Percentiles rank a stretch among this genome's conserved stretches.
phyloP scores from a whole-genome alignment of 768 basidiomycete genomes.

The Floccularia luteovirens region DNA sequence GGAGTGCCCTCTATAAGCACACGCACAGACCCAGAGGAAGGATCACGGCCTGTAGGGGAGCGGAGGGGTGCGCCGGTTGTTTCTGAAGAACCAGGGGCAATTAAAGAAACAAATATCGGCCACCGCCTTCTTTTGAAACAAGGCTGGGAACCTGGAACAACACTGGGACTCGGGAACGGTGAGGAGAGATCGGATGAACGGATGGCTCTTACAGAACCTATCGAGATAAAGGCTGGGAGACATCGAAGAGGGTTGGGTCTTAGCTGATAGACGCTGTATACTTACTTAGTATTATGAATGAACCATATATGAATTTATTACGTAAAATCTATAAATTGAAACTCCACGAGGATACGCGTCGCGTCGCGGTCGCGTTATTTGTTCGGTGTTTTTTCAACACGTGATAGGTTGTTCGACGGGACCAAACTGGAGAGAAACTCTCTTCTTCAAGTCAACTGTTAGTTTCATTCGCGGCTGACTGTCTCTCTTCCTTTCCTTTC shows the following conservation, averaged over 20 bases:
- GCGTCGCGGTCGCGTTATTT: constrained; percentile 29
- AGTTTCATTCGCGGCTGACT: constrained; percentile 32
- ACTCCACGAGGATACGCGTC: constrained; percentile 12
- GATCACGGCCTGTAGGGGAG: constrained; percentile 5
- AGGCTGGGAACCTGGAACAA: constrained; percentile 68
- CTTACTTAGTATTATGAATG: no score
- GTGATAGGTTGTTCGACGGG: constrained; percentile 21
- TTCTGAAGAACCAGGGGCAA: constrained; percentile 37
- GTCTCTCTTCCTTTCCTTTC: constrained; percentile 15
- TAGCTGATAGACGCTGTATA: no score
- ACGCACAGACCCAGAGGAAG: constrained; percentile 4
- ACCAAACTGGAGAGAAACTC: constrained; percentile 11
- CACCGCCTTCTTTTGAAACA: constrained; percentile 63
- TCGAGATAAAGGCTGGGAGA: constrained; percentile 34
- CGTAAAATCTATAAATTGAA: constrained; percentile 5
- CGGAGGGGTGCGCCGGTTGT: constrained; percentile 14
- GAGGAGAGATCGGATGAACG: constrained; percentile 28
- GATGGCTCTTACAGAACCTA: constrained; percentile 45
- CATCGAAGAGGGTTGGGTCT: constrained; percentile 54
- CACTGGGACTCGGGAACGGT: constrained; percentile 30
- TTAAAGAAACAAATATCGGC: constrained; percentile 56
- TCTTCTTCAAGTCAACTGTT: constrained; percentile 4
- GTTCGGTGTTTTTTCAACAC: constrained; percentile 22
- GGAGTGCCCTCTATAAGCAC: constrained; percentile 26
- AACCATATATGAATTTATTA: no score